phyloP scores from a whole-genome alignment of 2,329 filamentous ascomycete genomes.

The Diaporthe destruens region DNA sequence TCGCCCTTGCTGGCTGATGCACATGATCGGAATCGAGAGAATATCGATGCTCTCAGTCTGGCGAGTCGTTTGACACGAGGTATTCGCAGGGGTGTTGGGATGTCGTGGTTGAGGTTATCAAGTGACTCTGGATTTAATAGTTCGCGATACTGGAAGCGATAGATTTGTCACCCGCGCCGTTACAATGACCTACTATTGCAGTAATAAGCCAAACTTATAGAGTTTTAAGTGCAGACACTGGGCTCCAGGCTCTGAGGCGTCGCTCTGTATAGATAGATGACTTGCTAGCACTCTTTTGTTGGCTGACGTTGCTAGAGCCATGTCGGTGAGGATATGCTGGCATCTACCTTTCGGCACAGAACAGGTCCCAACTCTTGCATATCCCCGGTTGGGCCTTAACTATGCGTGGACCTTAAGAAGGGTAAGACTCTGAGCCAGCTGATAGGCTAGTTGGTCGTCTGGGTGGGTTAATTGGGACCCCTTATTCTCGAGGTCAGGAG shows the following conservation, averaged over 20 bases:
- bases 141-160: slow-evolving; percentile 9
- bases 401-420: slow-evolving; percentile 33
- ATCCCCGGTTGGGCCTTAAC: not conserved
- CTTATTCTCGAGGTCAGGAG: too few relatives aligned
- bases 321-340: not conserved
- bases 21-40: not conserved
- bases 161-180: not conserved
- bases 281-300: not conserved
- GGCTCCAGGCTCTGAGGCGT: too few relatives aligned
- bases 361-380: not conserved
- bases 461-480: slow-evolving; percentile 43
- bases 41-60: not conserved
- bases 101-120: slow-evolving; percentile 19
- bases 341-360: not conserved
- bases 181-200: too few relatives aligned
- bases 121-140: slow-evolving; percentile 12
- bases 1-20: not conserved
- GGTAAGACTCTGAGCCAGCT: slow-evolving; percentile 42
- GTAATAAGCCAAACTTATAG: not conserved
- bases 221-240: too few relatives aligned
- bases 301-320: not conserved
- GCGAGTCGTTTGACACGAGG: slow-evolving; percentile 16
- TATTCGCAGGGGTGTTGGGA: not conserved
- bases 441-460: slow-evolving; percentile 47
- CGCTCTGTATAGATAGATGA: not conserved